These are phyloP conservation scores for Solanum tacnaense DNA, from an alignment of 257 asterid genomes.

Conservation along the genomic window DNA sequence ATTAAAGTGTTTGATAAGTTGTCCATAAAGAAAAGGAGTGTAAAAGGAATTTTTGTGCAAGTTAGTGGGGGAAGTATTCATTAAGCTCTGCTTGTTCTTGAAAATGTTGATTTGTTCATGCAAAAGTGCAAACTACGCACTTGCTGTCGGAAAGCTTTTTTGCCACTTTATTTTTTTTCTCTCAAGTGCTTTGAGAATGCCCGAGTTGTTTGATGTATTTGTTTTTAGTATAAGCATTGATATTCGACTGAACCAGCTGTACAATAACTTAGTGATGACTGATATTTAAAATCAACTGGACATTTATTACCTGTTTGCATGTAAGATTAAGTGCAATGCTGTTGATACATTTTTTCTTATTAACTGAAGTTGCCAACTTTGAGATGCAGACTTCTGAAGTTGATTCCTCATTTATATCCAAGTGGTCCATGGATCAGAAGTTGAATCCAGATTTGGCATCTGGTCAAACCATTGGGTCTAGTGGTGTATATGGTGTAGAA, in stretches of 20 bases:
- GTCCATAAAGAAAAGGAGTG: background rate
- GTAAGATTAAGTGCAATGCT: background rate
- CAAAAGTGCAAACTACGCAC: background rate
- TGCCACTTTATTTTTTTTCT: background rate
- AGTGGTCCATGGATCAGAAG: conserved; percentile 44
- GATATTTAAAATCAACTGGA: background rate
- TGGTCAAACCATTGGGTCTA: conserved; percentile 28
- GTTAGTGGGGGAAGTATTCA: background rate
- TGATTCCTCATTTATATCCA: conserved; percentile 26
- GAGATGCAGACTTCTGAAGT: conserved; percentile 36
- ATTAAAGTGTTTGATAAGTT: background rate
- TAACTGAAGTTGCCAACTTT: conserved; percentile 1
- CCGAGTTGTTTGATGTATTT: background rate
- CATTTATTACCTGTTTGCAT: background rate
- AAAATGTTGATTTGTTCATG: background rate
- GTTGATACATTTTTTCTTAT: background rate
- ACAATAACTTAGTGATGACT: background rate
- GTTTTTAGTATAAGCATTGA: background rate
- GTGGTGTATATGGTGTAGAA: conserved; percentile 26
- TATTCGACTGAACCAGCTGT: background rate
- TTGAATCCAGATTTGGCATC: conserved; percentile 22
- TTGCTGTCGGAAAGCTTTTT: background rate
- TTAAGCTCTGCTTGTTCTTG: background rate
- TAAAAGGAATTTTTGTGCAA: background rate
- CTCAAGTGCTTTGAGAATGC: background rate